These are phyloP conservation scores for Entoloma clypeatum DNA, from an alignment of 1,284 basidiomycete species.

Conservation along the genomic window DNA sequence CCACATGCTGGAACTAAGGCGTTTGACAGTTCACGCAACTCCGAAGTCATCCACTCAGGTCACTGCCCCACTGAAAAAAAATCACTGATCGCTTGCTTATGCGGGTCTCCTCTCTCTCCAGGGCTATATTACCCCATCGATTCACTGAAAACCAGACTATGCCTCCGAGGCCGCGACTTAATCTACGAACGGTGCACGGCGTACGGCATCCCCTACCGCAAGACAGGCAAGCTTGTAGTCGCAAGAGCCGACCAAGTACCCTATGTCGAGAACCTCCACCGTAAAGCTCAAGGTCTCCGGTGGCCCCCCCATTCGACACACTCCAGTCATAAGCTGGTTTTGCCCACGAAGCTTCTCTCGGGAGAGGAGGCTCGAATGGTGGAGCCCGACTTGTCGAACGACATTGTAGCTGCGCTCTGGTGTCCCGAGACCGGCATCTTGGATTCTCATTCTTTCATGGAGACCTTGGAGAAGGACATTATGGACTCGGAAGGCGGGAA, in stretches of 20 bases:
- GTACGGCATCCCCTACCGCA: constrained; percentile 66
- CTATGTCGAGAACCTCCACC: constrained; percentile 70
- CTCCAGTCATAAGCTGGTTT: constrained; percentile 30
- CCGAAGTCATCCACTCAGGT: constrained; percentile 95
- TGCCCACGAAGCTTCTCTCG: constrained; percentile 69
- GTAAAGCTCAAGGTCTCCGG: constrained; percentile 53
- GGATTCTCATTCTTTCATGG: constrained; percentile 81
- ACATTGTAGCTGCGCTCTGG: constrained; percentile 74
- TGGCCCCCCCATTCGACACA: constrained; percentile 45
- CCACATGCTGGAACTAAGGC: constrained; percentile 3
- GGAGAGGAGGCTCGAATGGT: constrained; percentile 70
- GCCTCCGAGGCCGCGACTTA: constrained; percentile 82
- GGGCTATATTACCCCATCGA: constrained; percentile 80
- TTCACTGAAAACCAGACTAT: constrained; percentile 86
- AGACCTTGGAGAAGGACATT: constrained; percentile 78
- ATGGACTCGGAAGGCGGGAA: constrained; percentile 67
- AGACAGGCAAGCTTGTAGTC: constrained; percentile 87
- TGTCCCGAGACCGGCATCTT: constrained; percentile 91
- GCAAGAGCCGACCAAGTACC: constrained; percentile 60
- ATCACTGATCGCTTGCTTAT: background rate
- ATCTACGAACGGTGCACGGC: constrained; percentile 76
- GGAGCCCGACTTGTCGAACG: constrained; percentile 77
- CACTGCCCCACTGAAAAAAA: background rate
- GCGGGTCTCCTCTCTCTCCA: constrained; percentile 23
- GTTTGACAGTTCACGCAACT: constrained; percentile 78